Evolutionary conservation across 2,329 filamentous ascomycete genomes (phyloP).

Genomic region (Xylaria polymorpha): DNA sequence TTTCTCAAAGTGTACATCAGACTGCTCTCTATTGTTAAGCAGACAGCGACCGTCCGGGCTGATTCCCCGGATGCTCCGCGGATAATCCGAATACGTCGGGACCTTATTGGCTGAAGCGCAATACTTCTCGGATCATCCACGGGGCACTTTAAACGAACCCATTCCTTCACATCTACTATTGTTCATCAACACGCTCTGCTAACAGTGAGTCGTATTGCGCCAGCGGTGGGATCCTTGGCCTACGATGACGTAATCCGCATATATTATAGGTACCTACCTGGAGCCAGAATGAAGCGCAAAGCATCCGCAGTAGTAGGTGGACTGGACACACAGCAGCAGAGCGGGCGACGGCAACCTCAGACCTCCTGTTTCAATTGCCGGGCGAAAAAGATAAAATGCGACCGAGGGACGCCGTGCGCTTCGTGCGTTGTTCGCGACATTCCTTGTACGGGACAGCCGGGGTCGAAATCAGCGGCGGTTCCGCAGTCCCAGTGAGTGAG

Average conservation of each 20-base stretch:
- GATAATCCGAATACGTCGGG: neutral
- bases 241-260: neutral
- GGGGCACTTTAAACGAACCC: neutral
- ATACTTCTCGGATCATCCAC: slow-evolving; percentile 24
- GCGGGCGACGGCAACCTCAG: slow-evolving; percentile 46
- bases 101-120: neutral
- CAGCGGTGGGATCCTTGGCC: neutral
- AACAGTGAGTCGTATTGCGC: neutral
- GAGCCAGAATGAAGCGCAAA: slow-evolving; percentile 39
- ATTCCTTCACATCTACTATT: neutral
- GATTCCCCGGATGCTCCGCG: slow-evolving; percentile 15
- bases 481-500: slow-evolving; percentile 32
- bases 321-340: slow-evolving; percentile 10
- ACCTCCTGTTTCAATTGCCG: slow-evolving; percentile 51
- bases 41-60: neutral
- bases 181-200: neutral
- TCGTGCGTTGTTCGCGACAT: slow-evolving; percentile 47
- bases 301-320: neutral
- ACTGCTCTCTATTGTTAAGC: slow-evolving; percentile 13
- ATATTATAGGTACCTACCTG: neutral
- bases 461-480: neutral
- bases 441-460: slow-evolving; percentile 41
- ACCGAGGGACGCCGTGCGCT: slow-evolving; percentile 46
- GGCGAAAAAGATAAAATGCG: slow-evolving; percentile 51
- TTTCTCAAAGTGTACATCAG: neutral